A percentile compares a stretch with the other conserved stretches of the same genome.
phyloP scores from a whole-genome alignment of 768 basidiomycete genomes.

The Pleurotus eryngii region DNA sequence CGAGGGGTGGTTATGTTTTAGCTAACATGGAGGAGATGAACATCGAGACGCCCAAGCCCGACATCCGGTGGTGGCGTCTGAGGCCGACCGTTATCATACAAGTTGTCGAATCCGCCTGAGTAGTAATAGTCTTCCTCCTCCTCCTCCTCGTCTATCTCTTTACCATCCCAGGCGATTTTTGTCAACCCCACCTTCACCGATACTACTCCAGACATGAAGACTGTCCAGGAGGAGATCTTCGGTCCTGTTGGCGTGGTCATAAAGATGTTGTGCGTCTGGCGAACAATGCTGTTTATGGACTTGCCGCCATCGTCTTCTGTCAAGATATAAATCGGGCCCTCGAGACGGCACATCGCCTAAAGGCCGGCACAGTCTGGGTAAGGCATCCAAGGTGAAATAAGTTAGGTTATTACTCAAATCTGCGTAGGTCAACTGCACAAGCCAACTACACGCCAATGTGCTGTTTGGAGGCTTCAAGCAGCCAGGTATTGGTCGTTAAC shows the following conservation, averaged over 20 bases:
- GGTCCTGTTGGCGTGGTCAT: conserved; percentile 70
- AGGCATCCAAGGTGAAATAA: neutral
- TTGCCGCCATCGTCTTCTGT: conserved; percentile 86
- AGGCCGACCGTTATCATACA: too few species aligned
- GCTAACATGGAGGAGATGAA: too few species aligned
- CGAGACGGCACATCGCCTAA: conserved; percentile 65
- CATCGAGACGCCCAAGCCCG: too few species aligned
- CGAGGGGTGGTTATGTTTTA: too few species aligned
- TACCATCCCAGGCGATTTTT: conserved; percentile 30
- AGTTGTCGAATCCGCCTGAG: too few species aligned
- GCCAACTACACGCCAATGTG: conserved; percentile 48
- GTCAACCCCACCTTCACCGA: conserved; percentile 60
- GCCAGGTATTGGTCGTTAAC: conserved; percentile 76
- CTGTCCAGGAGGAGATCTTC: conserved; percentile 69
- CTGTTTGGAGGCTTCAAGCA: conserved; percentile 90
- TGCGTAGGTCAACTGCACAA: conserved; percentile 43
- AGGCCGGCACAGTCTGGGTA: conserved; percentile 82
- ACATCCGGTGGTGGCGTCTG: too few species aligned
- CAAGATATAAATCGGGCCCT: conserved; percentile 74
- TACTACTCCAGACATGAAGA: conserved; percentile 61
- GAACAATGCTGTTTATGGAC: conserved; percentile 86
- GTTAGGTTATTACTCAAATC: neutral
- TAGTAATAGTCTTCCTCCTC: too few species aligned
- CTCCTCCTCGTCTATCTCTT: too few species aligned
- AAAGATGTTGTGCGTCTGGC: conserved; percentile 67